phyloP scores from a whole-genome alignment of 202 grass and related monocot genomes.

The Digitaria exilis region DNA sequence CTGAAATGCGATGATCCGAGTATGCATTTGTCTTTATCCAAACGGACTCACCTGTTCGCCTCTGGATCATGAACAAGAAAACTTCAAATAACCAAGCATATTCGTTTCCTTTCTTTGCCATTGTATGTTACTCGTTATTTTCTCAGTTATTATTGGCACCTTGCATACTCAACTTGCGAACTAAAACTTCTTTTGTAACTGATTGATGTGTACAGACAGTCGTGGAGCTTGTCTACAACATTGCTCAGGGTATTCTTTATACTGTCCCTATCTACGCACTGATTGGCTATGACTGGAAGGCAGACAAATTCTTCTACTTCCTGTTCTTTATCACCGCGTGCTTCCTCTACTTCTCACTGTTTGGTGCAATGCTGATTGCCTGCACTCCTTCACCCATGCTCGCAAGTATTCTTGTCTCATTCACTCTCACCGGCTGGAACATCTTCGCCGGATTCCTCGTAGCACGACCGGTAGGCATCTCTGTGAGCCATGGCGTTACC shows the following conservation, averaged over 20 bases:
- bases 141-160: neutral
- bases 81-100: neutral
- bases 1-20: neutral
- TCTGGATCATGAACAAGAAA: neutral
- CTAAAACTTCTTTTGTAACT: slow-evolving; percentile 25
- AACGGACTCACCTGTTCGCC: neutral
- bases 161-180: neutral
- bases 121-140: neutral
- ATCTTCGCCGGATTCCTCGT: slow-evolving; percentile 67
- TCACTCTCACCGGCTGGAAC: slow-evolving; percentile 60
- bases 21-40: neutral
- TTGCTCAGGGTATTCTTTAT: slow-evolving; percentile 54
- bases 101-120: neutral
- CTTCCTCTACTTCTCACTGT: slow-evolving; percentile 58
- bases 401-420: slow-evolving; percentile 46
- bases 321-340: slow-evolving; percentile 54
- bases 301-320: slow-evolving; percentile 66
- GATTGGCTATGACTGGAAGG: slow-evolving; percentile 69
- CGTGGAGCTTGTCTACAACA: slow-evolving; percentile 72
- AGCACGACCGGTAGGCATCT: slow-evolving; percentile 49
- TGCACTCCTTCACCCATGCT: slow-evolving; percentile 64
- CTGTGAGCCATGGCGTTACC: neutral
- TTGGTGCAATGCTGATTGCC: slow-evolving; percentile 66
- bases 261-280: slow-evolving; percentile 58
- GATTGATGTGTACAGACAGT: slow-evolving; percentile 38